A percentile compares a stretch with the other conserved stretches of the same genome.
Conservation (phyloP, 2,329 filamentous ascomycete genomes). For the Xylaria sp. region DNA sequence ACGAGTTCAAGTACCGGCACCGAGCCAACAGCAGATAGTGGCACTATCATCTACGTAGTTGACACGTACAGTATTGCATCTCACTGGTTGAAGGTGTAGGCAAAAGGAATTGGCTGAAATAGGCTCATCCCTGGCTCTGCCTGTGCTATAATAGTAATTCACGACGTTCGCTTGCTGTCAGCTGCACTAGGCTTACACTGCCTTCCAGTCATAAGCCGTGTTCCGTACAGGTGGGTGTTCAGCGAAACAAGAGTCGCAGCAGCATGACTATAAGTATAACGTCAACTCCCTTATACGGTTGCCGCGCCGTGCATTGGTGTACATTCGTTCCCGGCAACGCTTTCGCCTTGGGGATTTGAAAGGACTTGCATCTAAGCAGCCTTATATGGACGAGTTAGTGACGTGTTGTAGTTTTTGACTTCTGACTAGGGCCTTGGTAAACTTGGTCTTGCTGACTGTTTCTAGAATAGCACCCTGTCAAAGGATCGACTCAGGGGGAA, state of each 20-base stretch:
- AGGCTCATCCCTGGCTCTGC: not conserved
- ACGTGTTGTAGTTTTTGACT: slow-evolving; percentile 18
- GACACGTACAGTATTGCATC: not conserved
- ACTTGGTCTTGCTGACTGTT: slow-evolving; percentile 29
- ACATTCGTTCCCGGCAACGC: not conserved
- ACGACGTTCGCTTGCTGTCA: slow-evolving; percentile 1
- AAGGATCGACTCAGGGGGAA: slow-evolving; percentile 27
- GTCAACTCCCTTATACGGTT: not conserved
- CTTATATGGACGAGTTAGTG: slow-evolving; percentile 1
- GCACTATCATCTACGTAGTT: slow-evolving; percentile 13
- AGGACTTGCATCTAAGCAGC: not conserved
- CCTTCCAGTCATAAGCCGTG: slow-evolving; percentile 1
- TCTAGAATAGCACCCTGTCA: slow-evolving; percentile 21
- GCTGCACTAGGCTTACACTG: slow-evolving; percentile 4
- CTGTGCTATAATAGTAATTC: slow-evolving; percentile 4
- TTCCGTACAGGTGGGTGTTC: not conserved
- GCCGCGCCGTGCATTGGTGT: not conserved
- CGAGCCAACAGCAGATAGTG: not conserved
- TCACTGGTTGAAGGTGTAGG: not conserved
- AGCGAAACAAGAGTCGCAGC: slow-evolving; percentile 10
- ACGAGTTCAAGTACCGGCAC: not conserved
- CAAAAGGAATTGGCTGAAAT: slow-evolving; percentile 21
- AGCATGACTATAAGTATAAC: not conserved
- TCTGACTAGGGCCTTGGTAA: slow-evolving; percentile 15
- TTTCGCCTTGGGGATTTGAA: not conserved